Conservation (phyloP, 2,329 filamentous ascomycete species). For the Ambrosiella xylebori region DNA sequence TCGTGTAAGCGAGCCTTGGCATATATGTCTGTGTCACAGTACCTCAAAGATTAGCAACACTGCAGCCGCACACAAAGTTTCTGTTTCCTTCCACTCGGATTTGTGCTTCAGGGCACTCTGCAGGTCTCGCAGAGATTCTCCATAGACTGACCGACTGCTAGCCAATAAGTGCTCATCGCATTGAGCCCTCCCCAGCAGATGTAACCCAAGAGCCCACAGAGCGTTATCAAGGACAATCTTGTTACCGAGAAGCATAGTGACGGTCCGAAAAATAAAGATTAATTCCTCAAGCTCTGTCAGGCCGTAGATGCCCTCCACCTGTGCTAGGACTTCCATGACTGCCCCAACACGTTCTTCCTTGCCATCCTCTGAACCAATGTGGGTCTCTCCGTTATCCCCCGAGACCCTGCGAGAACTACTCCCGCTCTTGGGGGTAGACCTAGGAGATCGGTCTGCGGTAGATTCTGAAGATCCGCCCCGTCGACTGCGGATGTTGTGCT, state of each 20-base stretch:
- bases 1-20: neutral
- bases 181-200: constrained; percentile 23
- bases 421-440: neutral
- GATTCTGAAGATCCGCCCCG: constrained; percentile 4
- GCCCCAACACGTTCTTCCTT: constrained; percentile 1
- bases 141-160: constrained; percentile 24
- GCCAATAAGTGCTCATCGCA: constrained; percentile 18
- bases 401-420: constrained; percentile 1
- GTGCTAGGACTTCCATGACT: neutral
- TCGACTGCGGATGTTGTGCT: constrained; percentile 21
- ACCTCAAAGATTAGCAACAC: constrained; percentile 26
- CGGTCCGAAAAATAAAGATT: constrained; percentile 16
- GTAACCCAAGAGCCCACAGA: constrained; percentile 22
- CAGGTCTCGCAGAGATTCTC: constrained; percentile 21
- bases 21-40: constrained; percentile 3
- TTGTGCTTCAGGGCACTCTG: constrained; percentile 23
- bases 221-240: constrained; percentile 23
- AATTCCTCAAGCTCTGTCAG: constrained; percentile 1
- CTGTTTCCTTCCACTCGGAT: constrained; percentile 23
- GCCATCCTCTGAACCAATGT: neutral
- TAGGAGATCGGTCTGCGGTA: neutral
- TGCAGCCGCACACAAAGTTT: constrained; percentile 27
- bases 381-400: neutral
- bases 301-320: constrained; percentile 3
- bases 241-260: constrained; percentile 20